Base-by-base conservation (phyloP, 805 yeast species). In the Wickerhamomyces bovis region DNA sequence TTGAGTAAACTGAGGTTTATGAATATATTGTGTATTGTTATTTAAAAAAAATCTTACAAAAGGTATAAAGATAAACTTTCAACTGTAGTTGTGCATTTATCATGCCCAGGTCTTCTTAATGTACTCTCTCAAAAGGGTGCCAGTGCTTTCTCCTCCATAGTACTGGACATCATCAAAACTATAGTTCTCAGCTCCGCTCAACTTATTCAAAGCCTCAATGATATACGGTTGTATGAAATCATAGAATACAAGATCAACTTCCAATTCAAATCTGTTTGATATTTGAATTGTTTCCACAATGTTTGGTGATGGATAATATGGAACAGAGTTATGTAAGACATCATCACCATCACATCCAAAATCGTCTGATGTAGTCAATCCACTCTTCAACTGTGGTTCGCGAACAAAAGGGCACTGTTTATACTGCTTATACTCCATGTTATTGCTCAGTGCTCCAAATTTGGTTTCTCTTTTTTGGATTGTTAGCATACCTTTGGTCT, bases 261-360 rank as follows among this genome's bases (percentile, higher is more conserved):
- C 57, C 3, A 61, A 57, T 4, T 64, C 58, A 2, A 48, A 43
- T 12, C 63, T 62, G 10, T 55, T 51, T 11, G 57, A 61, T 54
- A 51, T 50, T 55, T 62, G 77, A 47, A 59, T 64, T 0, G 85
- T 67, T 53, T 78, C 84, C 23, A 92, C 78, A 12, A 87, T 95
- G 57, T 89, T 90, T 10, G 98, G 97, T 3, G 89, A 71, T 8
- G 73, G 76, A 62, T 75, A 83, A 47, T 73, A 68, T 0, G 69
- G 68, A 41, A 84, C 75, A 1, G 86, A 75, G 48, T 67, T 69
- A 66, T 85, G 90, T 47, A 80, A 55, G 35, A 89, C 74, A 69
- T 86, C 98, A 61, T 94, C 99, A 20, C 99, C 99, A 51, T 81
- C 80, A 52, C 71, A 65, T 0, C 97, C 99, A 55, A 75, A 73